Conservation (phyloP, 2,329 filamentous ascomycete genomes). For the Emergomyces pasteurianus region DNA sequence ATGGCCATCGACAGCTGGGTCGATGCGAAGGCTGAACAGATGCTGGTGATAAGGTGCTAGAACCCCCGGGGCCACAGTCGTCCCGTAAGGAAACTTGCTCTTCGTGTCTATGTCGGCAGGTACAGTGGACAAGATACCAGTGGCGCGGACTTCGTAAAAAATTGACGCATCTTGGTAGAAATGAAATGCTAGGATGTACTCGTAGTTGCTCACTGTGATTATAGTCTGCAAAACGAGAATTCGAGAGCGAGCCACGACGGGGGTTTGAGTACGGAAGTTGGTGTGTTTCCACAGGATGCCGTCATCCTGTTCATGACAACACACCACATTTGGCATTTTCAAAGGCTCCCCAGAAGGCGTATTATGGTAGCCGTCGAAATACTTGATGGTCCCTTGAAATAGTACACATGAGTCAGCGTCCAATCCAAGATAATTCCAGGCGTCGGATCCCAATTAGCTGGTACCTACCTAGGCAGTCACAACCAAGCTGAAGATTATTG, state of each 20-base stretch:
- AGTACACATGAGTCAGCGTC: conserved; percentile 33
- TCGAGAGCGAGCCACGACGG: conserved; percentile 47
- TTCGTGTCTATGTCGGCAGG: conserved; percentile 42
- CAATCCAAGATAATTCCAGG: neutral
- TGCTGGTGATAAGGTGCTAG: conserved; percentile 62
- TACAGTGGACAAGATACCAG: conserved; percentile 53
- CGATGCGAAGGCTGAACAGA: conserved; percentile 57
- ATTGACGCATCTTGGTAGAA: conserved; percentile 39
- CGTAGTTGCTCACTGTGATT: conserved; percentile 34
- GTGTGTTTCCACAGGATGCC: conserved; percentile 59
- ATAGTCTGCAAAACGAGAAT: conserved; percentile 49
- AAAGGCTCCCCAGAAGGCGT: conserved; percentile 43
- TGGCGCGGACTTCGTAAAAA: conserved; percentile 32
- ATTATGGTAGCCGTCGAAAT: conserved; percentile 47
- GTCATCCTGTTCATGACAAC: conserved; percentile 54
- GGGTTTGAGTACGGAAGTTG: conserved; percentile 52
- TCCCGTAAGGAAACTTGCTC: conserved; percentile 50
- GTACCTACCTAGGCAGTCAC: neutral
- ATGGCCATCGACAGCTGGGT: conserved; percentile 46
- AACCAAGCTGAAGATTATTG: conserved; percentile 53
- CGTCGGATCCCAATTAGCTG: neutral
- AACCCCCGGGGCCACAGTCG: conserved; percentile 53
- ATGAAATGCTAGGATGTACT: conserved; percentile 35
- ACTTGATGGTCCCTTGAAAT: conserved; percentile 47
- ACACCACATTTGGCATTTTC: conserved; percentile 50